Conservation (phyloP, 2,329 filamentous ascomycete genomes). For the Aureobasidium sp. region DNA sequence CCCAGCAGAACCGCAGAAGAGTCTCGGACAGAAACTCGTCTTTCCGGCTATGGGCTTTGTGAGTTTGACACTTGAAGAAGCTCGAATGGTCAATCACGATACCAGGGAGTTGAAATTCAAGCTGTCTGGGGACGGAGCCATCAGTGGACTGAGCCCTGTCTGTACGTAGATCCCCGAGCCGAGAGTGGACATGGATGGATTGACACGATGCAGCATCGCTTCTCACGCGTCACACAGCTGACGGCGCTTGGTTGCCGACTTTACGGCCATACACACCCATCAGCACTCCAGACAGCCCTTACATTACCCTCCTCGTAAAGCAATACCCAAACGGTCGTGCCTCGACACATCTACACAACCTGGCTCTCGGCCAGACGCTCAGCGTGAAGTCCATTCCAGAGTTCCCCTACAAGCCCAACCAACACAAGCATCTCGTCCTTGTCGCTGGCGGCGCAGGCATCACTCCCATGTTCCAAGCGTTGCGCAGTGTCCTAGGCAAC, state of each 20-base stretch:
- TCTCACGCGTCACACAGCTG: constrained; percentile 54
- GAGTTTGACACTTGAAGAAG: constrained; percentile 45
- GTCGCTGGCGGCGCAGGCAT: constrained; percentile 68
- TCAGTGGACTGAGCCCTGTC: constrained; percentile 39
- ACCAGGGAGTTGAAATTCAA: constrained; percentile 53
- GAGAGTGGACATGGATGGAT: too few species aligned
- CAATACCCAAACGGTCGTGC: constrained; percentile 60
- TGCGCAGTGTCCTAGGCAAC: constrained; percentile 55
- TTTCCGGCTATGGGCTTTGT: constrained; percentile 32
- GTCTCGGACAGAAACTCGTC: constrained; percentile 9
- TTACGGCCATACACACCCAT: constrained; percentile 62
- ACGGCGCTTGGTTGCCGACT: constrained; percentile 51
- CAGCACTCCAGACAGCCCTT: constrained; percentile 50
- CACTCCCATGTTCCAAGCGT: constrained; percentile 61
- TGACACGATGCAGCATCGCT: constrained; percentile 42
- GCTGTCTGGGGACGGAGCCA: constrained; percentile 41
- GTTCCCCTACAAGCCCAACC: constrained; percentile 43
- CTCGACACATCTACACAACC: constrained; percentile 58
- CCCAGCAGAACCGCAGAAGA: not conserved
- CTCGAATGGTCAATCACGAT: constrained; percentile 51
- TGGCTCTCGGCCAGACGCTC: constrained; percentile 55
- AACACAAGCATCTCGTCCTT: constrained; percentile 47
- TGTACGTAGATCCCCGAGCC: not conserved
- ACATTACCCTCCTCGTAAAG: constrained; percentile 60
- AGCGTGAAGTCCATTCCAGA: constrained; percentile 50